Base-by-base conservation (phyloP, 192 early-diverging fungal species). In the Blastocladiella britannica region DNA sequence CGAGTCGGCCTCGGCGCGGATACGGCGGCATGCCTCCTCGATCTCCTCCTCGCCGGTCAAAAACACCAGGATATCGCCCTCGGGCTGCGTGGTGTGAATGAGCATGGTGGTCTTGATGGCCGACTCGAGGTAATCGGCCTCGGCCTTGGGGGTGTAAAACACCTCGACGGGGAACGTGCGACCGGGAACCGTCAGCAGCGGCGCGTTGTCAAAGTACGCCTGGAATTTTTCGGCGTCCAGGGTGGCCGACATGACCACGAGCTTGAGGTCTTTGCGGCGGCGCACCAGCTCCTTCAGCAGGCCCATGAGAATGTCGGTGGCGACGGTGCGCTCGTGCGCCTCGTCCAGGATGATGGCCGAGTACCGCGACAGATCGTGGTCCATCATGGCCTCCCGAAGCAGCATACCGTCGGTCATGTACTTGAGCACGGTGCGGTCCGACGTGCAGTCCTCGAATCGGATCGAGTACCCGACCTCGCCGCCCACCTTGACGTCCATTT, bases 331-430 rank as follows among this genome's bases (percentile, higher is more conserved):
- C 72, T 99, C 95, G 74, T 99, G 95, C 12, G 93, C 95, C 62
- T 99, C 95, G 62, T 99, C 95, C 54, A 97, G 77, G 68, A 99
- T 86, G 57, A 99, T 79, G 22, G 91, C 90, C 29, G 91, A 96
- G 65, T 97, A 97, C 52, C 89, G 67, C 25, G 72, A 68, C 43
- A 99, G 66, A 53, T 80, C 54, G 28, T 90, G 92, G 65, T 97
- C 92, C 22, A 78, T 81, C 92, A 96, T 96, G 28, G 93, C 92
- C 68, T 97, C 92, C 53, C 93, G 82, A 29, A 99, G 66, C 27
- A 99, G 76, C 93, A 99, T 96, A 87, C 95, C 95, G 69, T 97
- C 93, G 0, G 95, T 99, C 76, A 93, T 89, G 70, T 94, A 95
- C 72, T 96, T 95, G 26, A 99, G 75, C 24, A 86, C 67, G 1